Base-by-base conservation (phyloP, 169 alveolate species). In the Babesia ovis region DNA sequence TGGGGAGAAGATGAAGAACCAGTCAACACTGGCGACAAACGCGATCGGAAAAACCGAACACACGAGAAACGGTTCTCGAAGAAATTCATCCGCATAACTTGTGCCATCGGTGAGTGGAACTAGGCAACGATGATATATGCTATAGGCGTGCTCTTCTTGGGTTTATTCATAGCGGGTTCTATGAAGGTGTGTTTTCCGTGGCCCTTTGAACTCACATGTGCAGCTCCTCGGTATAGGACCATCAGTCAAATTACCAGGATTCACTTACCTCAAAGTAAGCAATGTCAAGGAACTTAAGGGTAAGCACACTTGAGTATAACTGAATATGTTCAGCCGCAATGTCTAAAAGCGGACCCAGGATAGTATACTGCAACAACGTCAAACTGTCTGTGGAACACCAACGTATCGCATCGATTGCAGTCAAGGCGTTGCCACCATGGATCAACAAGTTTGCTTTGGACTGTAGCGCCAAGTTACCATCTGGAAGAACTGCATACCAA, bases 201-300 rank as follows among this genome's bases (percentile, higher is more conserved):
- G 5, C 18, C 12, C n/a, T 14, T 0, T 34, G 22, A 16, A 4
- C 50, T 0, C 35, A 8, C 14, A 22, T n/a, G 29, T 18, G 5
- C 74, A 64, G 74, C 27, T 64, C 25, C 51, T 50, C 37, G 74
- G 74, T 23, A 37, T 64, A n/a, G 34, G 29, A 11, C 74, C 74
- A 23, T 46, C 48, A 0, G 48, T 61, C 37, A 43, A 48, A 22
- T 39, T 64, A 27, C 74, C 74, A 1, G 74, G 74, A 3, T 64
- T 64, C 74, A 48, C 45, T 3, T 64, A 64, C 37, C 34, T 64
- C n/a, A 64, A 64, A 4, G 74, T 64, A 1, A 1, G 37, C 18
- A 64, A 48, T 14, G 54, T 22, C 27, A 46, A 27, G 39, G 42
- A 46, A 29, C 62, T 64, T 12, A 64, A 64, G 27, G 61, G 74